phyloP scores from a whole-genome alignment of 2,329 filamentous ascomycete genomes.

The Aspergillus phoenicis region DNA sequence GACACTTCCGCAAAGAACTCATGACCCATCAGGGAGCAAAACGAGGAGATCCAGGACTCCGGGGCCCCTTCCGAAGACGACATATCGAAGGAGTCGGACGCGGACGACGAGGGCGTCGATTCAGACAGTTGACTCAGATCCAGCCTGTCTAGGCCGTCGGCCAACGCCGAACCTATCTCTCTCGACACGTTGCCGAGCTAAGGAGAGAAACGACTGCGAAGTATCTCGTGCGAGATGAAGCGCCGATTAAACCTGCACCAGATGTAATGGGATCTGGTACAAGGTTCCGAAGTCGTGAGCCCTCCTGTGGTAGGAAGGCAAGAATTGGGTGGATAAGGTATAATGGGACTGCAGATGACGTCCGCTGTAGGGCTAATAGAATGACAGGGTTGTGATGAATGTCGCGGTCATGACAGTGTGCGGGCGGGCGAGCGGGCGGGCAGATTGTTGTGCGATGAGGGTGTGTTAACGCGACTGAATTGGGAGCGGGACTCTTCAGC shows the following conservation, averaged over 20 bases:
- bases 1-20: conserved; percentile 99
- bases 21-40: conserved; percentile 91
- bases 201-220: conserved; percentile 12
- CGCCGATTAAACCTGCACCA: conserved; percentile 15
- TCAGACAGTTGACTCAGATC: conserved; percentile 49
- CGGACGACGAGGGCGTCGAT: conserved; percentile 44
- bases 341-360: not conserved
- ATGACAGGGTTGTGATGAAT: conserved; percentile 25
- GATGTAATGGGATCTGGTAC: conserved; percentile 12
- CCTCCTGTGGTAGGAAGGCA: not conserved
- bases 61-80: conserved; percentile 53
- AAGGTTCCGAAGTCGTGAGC: conserved; percentile 5
- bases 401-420: conserved; percentile 36
- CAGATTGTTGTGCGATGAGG: conserved; percentile 38
- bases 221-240: conserved; percentile 17
- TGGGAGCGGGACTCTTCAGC: conserved; percentile 16
- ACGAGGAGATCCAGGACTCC: conserved; percentile 98
- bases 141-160: conserved; percentile 52
- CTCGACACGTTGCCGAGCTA: conserved; percentile 50
- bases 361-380: conserved; percentile 11
- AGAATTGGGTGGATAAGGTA: not conserved
- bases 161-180: conserved; percentile 49
- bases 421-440: conserved; percentile 34
- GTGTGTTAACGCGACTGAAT: conserved; percentile 25
- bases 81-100: conserved; percentile 46